A percentile compares a stretch with the other conserved stretches of the same genome.
phyloP scores from a whole-genome alignment of 306 rosid species.

The Malus sieversii region DNA sequence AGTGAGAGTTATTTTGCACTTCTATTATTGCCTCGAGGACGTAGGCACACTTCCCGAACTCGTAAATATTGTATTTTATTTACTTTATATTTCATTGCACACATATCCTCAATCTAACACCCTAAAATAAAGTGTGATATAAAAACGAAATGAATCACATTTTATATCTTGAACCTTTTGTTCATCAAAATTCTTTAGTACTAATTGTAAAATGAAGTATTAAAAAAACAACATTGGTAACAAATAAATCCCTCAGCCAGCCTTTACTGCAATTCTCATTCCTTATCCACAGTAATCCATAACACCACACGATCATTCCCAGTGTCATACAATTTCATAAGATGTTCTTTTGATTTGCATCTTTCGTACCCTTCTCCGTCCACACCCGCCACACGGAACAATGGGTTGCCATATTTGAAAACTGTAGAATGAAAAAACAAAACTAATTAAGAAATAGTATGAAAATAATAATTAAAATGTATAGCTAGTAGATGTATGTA shows the following conservation, averaged over 20 bases:
- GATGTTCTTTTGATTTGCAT: neutral
- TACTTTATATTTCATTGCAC: too few species aligned
- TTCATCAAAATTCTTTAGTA: too few species aligned
- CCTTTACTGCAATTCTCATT: neutral
- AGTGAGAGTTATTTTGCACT: too few species aligned
- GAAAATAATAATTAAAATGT: too few species aligned
- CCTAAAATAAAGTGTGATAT: too few species aligned
- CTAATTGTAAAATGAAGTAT: too few species aligned
- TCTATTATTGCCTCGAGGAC: accelerated
- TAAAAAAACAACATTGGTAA: neutral
- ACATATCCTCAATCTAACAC: too few species aligned
- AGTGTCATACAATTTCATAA: neutral
- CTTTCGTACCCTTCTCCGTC: neutral
- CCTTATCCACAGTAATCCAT: neutral
- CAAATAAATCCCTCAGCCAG: neutral
- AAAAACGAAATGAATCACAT: too few species aligned
- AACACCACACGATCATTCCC: neutral
- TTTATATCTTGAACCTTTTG: too few species aligned
- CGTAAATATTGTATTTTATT: too few species aligned
- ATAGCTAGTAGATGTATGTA: too few species aligned
- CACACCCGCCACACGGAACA: neutral
- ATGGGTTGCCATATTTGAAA: neutral
- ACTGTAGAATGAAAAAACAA: neutral
- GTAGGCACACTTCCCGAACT: too few species aligned
- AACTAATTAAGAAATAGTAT: neutral